These are phyloP conservation scores for Hippophae tibetana DNA, from an alignment of 306 rosid genomes.

Conservation along the genomic window DNA sequence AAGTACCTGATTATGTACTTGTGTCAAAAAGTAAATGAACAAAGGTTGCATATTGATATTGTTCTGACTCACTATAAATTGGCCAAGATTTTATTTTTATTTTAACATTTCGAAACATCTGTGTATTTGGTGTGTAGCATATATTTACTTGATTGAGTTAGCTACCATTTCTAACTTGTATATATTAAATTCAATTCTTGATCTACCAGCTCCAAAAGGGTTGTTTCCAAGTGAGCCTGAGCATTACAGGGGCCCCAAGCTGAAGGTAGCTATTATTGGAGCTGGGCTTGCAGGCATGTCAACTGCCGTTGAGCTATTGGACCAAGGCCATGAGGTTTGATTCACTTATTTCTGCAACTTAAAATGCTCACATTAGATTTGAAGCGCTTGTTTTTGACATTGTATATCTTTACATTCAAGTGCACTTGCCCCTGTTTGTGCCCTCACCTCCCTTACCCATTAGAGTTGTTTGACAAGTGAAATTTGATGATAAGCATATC, in stretches of 20 bases:
- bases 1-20: too few relatives aligned
- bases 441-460: too few relatives aligned
- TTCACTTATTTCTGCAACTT: slow-evolving; percentile 1
- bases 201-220: slow-evolving; percentile 82
- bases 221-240: slow-evolving; percentile 94
- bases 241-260: slow-evolving; percentile 85
- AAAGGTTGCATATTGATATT: too few relatives aligned
- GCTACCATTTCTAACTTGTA: not conserved
- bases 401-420: too few relatives aligned
- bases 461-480: too few relatives aligned
- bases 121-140: not conserved
- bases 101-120: not conserved
- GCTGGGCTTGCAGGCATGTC: slow-evolving; percentile 99
- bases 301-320: slow-evolving; percentile 95
- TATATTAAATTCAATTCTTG: slow-evolving; percentile 23
- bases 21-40: too few relatives aligned
- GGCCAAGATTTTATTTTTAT: not conserved
- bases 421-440: too few relatives aligned
- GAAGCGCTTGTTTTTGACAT: too few relatives aligned
- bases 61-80: too few relatives aligned
- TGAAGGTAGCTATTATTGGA: slow-evolving; percentile 93
- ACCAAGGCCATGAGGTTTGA: slow-evolving; percentile 96
- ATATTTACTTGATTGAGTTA: too few relatives aligned
- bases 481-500: not conserved
- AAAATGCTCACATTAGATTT: too few relatives aligned